Percentiles rank a stretch among this genome's conserved stretches.
Conservation (phyloP, 1,284 basidiomycete species). For the Moesziomyces antarcticus region DNA sequence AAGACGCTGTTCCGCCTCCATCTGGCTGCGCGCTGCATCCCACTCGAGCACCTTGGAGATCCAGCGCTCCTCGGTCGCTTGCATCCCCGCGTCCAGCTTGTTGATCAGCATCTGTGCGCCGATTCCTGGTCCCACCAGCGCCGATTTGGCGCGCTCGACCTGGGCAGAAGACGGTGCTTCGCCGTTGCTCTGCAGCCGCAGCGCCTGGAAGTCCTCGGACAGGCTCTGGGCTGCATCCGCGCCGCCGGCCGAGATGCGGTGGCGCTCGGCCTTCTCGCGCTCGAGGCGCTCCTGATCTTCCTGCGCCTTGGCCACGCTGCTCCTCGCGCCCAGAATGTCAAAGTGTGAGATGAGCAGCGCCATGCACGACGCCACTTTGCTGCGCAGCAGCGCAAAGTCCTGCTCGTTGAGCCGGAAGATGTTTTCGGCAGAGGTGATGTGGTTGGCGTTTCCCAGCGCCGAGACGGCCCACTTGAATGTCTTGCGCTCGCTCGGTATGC, state of each 20-base stretch:
- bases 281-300: constrained; percentile 62
- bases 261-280: constrained; percentile 55
- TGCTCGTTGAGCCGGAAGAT: constrained; percentile 88
- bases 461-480: constrained; percentile 99
- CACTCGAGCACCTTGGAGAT: constrained; percentile 56
- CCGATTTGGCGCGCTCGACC: constrained; percentile 73
- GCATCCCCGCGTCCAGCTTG: constrained; percentile 54
- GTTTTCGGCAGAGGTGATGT: constrained; percentile 83
- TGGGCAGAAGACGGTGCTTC: constrained; percentile 70
- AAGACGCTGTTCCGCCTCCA: constrained; percentile 59
- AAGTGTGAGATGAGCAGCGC: constrained; percentile 95
- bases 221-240: constrained; percentile 28
- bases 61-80: constrained; percentile 62
- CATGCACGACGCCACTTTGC: constrained; percentile 96
- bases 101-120: constrained; percentile 47
- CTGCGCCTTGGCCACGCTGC: constrained; percentile 63
- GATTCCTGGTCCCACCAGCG: constrained; percentile 36
- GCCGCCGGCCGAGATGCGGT: constrained; percentile 42
- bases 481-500: constrained; percentile 92
- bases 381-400: constrained; percentile 82
- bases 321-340: constrained; percentile 76
- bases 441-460: constrained; percentile 91
- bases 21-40: constrained; percentile 58
- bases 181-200: constrained; percentile 39
- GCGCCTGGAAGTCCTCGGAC: constrained; percentile 34